These are phyloP conservation scores for Ophiostoma ulmi DNA, from an alignment of 2,329 filamentous ascomycete genomes.

Conservation along the genomic window DNA sequence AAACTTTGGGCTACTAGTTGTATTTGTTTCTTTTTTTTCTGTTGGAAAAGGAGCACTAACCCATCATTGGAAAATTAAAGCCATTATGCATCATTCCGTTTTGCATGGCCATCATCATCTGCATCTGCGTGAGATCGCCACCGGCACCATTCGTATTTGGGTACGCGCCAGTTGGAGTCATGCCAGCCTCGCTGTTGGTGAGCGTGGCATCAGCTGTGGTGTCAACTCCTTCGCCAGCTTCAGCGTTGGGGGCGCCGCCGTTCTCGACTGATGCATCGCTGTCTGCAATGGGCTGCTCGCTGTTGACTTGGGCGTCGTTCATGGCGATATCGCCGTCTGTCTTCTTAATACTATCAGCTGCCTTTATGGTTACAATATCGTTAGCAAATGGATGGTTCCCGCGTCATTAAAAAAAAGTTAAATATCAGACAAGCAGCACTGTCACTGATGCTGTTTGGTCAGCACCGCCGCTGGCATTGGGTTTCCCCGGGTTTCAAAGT, in stretches of 20 bases:
- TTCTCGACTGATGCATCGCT: constrained; percentile 31
- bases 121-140: constrained; percentile 70
- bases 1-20: too few relatives aligned
- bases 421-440: neutral
- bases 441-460: neutral
- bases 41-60: constrained; percentile 50
- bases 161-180: neutral
- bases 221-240: neutral
- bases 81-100: constrained; percentile 54
- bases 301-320: neutral
- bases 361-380: constrained; percentile 2
- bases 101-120: constrained; percentile 74
- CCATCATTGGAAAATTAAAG: constrained; percentile 74
- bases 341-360: neutral
- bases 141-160: constrained; percentile 32
- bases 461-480: too few relatives aligned
- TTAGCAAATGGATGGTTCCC: neutral
- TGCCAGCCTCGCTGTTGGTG: constrained; percentile 30
- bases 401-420: neutral
- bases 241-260: constrained; percentile 35
- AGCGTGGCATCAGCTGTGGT: neutral
- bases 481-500: neutral
- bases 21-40: too few relatives aligned
- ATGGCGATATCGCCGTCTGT: constrained; percentile 8
- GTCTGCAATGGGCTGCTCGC: constrained; percentile 24